phyloP scores from a whole-genome alignment of 2,329 filamentous ascomycete genomes.

The Aspergillus fumigatus region DNA sequence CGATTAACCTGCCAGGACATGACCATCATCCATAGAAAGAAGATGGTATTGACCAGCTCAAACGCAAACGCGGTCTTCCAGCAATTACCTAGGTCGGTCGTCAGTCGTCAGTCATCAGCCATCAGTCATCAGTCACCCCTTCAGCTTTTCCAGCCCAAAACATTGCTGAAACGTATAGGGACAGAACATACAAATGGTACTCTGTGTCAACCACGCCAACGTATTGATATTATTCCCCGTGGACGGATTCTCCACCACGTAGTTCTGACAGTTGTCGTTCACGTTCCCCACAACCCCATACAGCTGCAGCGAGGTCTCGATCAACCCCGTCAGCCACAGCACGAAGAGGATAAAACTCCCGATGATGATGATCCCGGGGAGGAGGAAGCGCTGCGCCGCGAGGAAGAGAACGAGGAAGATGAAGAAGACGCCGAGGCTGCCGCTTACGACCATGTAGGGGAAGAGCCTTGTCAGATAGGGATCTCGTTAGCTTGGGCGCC shows the following conservation, averaged over 20 bases:
- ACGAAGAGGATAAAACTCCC: conserved; percentile 59
- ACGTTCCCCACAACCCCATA: conserved; percentile 55
- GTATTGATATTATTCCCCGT: conserved; percentile 51
- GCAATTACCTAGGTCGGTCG: conserved; percentile 45
- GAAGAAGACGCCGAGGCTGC: conserved; percentile 54
- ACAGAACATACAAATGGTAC: conserved; percentile 54
- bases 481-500: not conserved
- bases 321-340: conserved; percentile 57
- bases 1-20: conserved; percentile 54
- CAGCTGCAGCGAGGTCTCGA: conserved; percentile 59
- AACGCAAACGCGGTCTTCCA: conserved; percentile 62
- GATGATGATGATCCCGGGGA: conserved; percentile 57
- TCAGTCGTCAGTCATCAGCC: not conserved
- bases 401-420: conserved; percentile 56
- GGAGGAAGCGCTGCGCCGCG: conserved; percentile 51
- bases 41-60: conserved; percentile 59
- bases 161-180: not conserved
- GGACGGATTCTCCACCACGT: conserved; percentile 45
- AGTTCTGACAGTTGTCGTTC: conserved; percentile 56
- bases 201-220: conserved; percentile 59
- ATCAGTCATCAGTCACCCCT: conserved; percentile 2
- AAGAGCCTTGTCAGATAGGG: conserved; percentile 53
- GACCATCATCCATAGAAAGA: conserved; percentile 63
- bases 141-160: not conserved
- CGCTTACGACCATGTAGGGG: conserved; percentile 58